These are phyloP conservation scores for Pyrus hybrid DNA, from an alignment of 331 rosid genomes.

Conservation along the genomic window DNA sequence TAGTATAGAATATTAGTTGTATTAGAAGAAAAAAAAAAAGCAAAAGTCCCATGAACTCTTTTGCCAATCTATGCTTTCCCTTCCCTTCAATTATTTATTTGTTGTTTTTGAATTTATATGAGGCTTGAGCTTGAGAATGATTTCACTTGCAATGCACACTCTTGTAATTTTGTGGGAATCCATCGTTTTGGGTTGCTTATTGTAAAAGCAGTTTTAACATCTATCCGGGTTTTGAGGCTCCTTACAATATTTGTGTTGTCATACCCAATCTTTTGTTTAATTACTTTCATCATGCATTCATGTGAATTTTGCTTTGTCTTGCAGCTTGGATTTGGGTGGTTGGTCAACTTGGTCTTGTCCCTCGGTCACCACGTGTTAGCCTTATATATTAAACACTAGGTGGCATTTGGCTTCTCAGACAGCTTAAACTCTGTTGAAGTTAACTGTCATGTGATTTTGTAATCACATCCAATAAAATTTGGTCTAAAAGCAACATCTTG, in stretches of 20 bases:
- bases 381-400: not conserved
- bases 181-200: slow-evolving; percentile 24
- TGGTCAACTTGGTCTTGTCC: slow-evolving; percentile 21
- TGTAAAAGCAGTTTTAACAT: slow-evolving; percentile 22
- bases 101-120: not conserved
- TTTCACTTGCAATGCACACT: slow-evolving; percentile 1
- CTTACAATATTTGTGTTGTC: not conserved
- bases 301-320: slow-evolving; percentile 28
- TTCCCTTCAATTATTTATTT: not conserved
- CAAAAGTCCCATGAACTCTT: too few relatives aligned
- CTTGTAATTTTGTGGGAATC: not conserved
- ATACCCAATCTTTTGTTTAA: not conserved
- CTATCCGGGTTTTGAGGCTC: slow-evolving; percentile 1
- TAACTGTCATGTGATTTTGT: not conserved
- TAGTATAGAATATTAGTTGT: too few relatives aligned
- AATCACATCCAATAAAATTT: not conserved
- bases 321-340: slow-evolving; percentile 11
- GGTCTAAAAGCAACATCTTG: not conserved
- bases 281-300: not conserved
- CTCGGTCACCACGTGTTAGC: not conserved
- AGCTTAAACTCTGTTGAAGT: not conserved
- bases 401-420: not conserved
- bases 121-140: not conserved
- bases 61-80: not conserved
- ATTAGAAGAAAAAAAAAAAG: too few relatives aligned